These are phyloP conservation scores for Fonsecaea monophora DNA, from an alignment of 2,329 filamentous ascomycete genomes.

Conservation along the genomic window DNA sequence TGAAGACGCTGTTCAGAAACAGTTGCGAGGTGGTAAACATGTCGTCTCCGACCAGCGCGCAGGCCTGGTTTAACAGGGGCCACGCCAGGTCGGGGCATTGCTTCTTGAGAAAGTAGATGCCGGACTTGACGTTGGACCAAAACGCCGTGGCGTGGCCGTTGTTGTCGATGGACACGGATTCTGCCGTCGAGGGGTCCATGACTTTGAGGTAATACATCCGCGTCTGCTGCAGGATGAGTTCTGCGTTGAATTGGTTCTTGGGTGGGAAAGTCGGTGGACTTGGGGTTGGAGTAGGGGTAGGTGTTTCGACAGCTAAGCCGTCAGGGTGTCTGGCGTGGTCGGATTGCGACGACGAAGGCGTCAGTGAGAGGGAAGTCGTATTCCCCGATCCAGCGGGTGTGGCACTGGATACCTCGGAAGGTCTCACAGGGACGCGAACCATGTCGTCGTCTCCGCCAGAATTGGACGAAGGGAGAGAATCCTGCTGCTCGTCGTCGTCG, in stretches of 20 bases:
- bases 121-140: conserved; percentile 24
- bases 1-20: conserved; percentile 24
- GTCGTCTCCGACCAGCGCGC: conserved; percentile 5
- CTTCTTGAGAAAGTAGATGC: conserved; percentile 28
- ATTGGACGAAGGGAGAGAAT: neutral
- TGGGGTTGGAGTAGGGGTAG: neutral
- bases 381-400: neutral
- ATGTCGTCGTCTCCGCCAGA: neutral
- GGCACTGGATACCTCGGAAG: neutral
- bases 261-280: conserved; percentile 10
- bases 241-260: conserved; percentile 9
- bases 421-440: neutral
- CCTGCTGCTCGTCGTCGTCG: neutral
- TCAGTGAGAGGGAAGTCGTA: conserved; percentile 1
- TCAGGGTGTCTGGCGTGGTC: neutral
- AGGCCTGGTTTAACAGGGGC: conserved; percentile 24
- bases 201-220: conserved; percentile 12
- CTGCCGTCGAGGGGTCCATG: neutral
- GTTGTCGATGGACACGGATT: neutral
- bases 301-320: neutral
- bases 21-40: conserved; percentile 2
- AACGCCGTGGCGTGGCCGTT: conserved; percentile 3
- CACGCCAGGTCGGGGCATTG: conserved; percentile 20
- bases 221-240: conserved; percentile 15
- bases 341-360: neutral